A percentile compares a stretch with the other conserved stretches of the same genome.
These are phyloP conservation scores for Colletotrichum caudatum DNA, from an alignment of 2,329 filamentous ascomycete species.

Conservation along the genomic window DNA sequence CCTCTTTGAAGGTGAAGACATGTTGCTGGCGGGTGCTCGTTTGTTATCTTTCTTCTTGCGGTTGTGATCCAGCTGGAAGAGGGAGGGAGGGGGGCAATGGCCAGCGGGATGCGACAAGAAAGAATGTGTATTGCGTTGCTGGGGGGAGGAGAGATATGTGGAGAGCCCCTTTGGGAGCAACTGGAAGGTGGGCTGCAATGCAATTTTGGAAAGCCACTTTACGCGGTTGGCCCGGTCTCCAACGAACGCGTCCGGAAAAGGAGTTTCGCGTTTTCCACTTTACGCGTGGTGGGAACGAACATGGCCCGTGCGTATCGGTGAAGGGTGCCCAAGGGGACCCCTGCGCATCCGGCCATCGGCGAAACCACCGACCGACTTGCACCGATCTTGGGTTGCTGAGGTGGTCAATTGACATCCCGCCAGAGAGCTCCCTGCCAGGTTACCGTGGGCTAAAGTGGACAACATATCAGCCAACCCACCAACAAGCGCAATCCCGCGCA, in stretches of 20 bases:
- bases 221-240: constrained; percentile 20
- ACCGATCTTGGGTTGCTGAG: constrained; percentile 36
- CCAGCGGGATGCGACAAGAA: constrained; percentile 44
- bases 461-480: constrained; percentile 24
- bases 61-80: constrained; percentile 32
- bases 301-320: constrained; percentile 26
- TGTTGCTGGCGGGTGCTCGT: constrained; percentile 43
- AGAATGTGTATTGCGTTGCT: constrained; percentile 41
- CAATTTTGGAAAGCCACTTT: constrained; percentile 38
- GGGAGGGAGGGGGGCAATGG: constrained; percentile 25
- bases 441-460: constrained; percentile 38
- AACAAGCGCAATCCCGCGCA: constrained; percentile 38
- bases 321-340: constrained; percentile 8
- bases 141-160: constrained; percentile 39
- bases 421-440: constrained; percentile 30
- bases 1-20: constrained; percentile 61
- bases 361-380: constrained; percentile 41
- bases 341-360: constrained; percentile 36
- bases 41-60: constrained; percentile 8
- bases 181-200: constrained; percentile 38
- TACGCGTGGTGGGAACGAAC: constrained; percentile 31
- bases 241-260: constrained; percentile 33
- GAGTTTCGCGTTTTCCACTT: constrained; percentile 44
- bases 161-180: constrained; percentile 35
- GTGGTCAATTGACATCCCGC: constrained; percentile 40